Evolutionary conservation across 192 early-diverging fungal species (phyloP).

Genomic region (Linnemannia hyalina): DNA sequence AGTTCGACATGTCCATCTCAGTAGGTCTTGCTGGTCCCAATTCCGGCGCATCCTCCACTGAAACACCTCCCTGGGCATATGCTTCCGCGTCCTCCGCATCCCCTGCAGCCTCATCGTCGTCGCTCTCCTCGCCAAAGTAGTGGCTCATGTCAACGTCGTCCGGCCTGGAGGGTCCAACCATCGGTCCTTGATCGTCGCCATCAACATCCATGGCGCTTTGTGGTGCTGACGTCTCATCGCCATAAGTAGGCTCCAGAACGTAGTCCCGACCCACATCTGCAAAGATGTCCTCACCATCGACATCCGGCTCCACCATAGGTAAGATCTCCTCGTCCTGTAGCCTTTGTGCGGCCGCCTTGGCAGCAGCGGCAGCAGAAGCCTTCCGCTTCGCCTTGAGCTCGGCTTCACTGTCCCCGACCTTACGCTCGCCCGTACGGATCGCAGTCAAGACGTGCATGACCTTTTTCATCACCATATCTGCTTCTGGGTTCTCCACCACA

Average conservation of each 20-base stretch:
- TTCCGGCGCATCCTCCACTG: conserved; percentile 34
- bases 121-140: conserved; percentile 47
- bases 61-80: background rate
- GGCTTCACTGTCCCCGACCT: conserved; percentile 42
- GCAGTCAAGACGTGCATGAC: conserved; percentile 72
- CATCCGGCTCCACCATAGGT: conserved; percentile 52
- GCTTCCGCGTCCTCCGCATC: conserved; percentile 12
- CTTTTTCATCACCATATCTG: conserved; percentile 80
- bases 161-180: conserved; percentile 33
- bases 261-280: conserved; percentile 88
- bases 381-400: conserved; percentile 64
- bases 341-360: conserved; percentile 35
- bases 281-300: conserved; percentile 87
- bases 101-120: conserved; percentile 36
- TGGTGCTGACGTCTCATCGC: background rate
- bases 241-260: conserved; percentile 60
- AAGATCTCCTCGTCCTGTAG: conserved; percentile 25
- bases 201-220: conserved; percentile 48
- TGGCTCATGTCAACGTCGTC: conserved; percentile 45
- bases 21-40: conserved; percentile 40
- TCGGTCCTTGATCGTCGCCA: conserved; percentile 27
- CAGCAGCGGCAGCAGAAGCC: conserved; percentile 34
- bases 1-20: conserved; percentile 31
- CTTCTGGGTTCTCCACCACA: conserved; percentile 63
- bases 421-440: conserved; percentile 58